Base-by-base conservation (phyloP, 176 grass and related monocot species). In the Aegilops speltoides region DNA sequence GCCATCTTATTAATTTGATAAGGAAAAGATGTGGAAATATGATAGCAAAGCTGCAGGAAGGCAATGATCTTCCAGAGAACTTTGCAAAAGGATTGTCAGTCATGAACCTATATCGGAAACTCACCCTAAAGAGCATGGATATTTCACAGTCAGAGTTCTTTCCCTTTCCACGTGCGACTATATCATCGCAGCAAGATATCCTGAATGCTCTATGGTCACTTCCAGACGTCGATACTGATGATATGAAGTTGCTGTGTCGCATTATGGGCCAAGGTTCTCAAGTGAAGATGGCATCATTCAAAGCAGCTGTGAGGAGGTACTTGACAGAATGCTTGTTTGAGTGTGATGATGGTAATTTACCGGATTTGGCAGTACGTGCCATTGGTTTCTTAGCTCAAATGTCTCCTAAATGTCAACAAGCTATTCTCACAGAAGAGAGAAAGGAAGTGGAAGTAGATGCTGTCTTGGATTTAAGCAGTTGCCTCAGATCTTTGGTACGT, bases 191-290 rank as follows among this genome's bases (percentile, higher is more conserved):
- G 66, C 78, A 79, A 60, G 33, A 79, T 79, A 65, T 87, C 74
- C 57, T 90, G 57, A 83, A 90, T 83, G 84, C 89, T 57, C 80
- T 90, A 66, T 90, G 84, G 89, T 83, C 57, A 65, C 79, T 87
- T 65, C 19, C 43, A 79, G 57, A 78, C 24, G 19, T 83, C 43
- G 83, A 46, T 8, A 22, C 6, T 26, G 45, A 59, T 29, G 77
- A 87, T 1, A 68, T 90, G 25, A 87, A 87, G 38, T 59, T 90
- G 32, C 20, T 87, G 67, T 41, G 9, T 15, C 43, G 24, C 57
- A 79, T 87, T 16, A 63, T 87, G 41, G 59, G 29, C 74, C 38
- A 86, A 43, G 84, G 64, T 86, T 86, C 65, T 71, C 38, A 77
- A 71, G 11, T 59, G 73, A 26, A 57, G 24, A 86, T 15, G 54